Conservation (phyloP, 176 grass and related monocot species). For the Phoenix roebelenii region DNA sequence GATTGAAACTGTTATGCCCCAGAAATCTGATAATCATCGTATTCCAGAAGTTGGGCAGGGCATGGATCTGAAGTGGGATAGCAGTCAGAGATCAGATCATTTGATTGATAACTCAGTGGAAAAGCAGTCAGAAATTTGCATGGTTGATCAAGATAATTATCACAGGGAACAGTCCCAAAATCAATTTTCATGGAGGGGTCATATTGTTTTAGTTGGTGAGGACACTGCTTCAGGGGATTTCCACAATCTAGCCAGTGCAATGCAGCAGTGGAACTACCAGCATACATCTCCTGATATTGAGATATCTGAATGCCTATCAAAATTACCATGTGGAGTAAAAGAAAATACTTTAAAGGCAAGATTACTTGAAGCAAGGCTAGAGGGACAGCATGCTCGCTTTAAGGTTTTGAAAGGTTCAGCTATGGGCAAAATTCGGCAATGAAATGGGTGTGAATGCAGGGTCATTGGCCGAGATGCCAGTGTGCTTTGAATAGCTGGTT, state of each 20-base stretch:
- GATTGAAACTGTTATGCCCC: conserved; percentile 33
- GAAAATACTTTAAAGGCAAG: conserved; percentile 68
- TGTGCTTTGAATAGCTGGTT: too few relatives aligned
- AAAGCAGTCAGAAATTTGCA: conserved; percentile 41
- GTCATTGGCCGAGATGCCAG: too few relatives aligned
- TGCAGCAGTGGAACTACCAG: conserved; percentile 18
- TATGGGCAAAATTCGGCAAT: conserved; percentile 12
- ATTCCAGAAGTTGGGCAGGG: conserved; percentile 9
- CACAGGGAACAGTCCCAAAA: conserved; percentile 14
- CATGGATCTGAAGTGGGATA: not conserved
- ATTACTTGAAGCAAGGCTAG: conserved; percentile 84
- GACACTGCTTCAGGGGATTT: conserved; percentile 12
- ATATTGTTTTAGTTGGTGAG: conserved; percentile 16
- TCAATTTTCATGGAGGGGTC: conserved; percentile 8
- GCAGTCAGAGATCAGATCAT: not conserved
- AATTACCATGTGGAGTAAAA: conserved; percentile 16
- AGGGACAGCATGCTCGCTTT: conserved; percentile 67
- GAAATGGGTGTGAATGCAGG: not conserved
- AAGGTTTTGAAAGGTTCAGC: conserved; percentile 30
- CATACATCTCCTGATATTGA: conserved; percentile 10
- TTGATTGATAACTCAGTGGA: not conserved
- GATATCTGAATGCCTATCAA: conserved; percentile 36
- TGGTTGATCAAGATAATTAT: conserved; percentile 11
- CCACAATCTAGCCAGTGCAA: conserved; percentile 17
- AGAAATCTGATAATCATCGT: conserved; percentile 27